Percentiles rank a stretch among this genome's conserved stretches.
Evolutionary conservation across 495 filamentous ascomycete genomes (phyloP).

Genomic region (Bombardia bombarda): DNA sequence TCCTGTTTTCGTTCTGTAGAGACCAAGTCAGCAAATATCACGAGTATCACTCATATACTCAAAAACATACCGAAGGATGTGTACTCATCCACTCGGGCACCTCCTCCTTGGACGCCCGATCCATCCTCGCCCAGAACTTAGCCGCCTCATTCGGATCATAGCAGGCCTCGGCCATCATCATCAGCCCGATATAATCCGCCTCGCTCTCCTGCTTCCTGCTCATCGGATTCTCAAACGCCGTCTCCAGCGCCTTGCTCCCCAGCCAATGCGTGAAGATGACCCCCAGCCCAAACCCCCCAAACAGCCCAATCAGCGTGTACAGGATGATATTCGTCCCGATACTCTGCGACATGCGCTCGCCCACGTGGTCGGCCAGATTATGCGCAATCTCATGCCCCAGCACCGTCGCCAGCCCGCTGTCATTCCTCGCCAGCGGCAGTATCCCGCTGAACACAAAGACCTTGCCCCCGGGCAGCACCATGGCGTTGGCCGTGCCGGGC

Average conservation of each 20-base stretch:
- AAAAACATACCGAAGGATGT: slow-evolving; percentile 62
- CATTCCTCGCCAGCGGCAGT: slow-evolving; percentile 58
- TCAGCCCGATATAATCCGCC: slow-evolving; percentile 85
- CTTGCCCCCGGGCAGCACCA: slow-evolving; percentile 87
- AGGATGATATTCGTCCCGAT: slow-evolving; percentile 49
- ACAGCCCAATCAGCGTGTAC: slow-evolving; percentile 38
- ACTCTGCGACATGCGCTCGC: slow-evolving; percentile 62
- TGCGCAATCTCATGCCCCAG: slow-evolving; percentile 95
- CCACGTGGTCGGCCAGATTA: slow-evolving; percentile 71
- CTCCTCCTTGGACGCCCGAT: slow-evolving; percentile 42
- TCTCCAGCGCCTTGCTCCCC: slow-evolving; percentile 44
- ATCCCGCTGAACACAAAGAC: slow-evolving; percentile 90
- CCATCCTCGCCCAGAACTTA: slow-evolving; percentile 71
- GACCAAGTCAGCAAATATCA: neutral
- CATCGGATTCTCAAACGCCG: slow-evolving; percentile 61
- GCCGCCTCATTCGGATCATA: slow-evolving; percentile 72
- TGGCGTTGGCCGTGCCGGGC: slow-evolving; percentile 59
- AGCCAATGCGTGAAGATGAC: slow-evolving; percentile 27
- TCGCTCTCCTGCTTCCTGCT: slow-evolving; percentile 56
- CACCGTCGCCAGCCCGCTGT: slow-evolving; percentile 75
- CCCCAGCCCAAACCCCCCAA: slow-evolving; percentile 43
- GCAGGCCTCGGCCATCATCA: slow-evolving; percentile 50
- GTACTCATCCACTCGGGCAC: slow-evolving; percentile 78
- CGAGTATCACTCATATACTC: neutral
- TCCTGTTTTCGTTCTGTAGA: slow-evolving; percentile 54